A percentile compares a stretch with the other conserved stretches of the same genome.
Conservation (phyloP, 2,329 filamentous ascomycete species). For the Fulvia fulva region DNA sequence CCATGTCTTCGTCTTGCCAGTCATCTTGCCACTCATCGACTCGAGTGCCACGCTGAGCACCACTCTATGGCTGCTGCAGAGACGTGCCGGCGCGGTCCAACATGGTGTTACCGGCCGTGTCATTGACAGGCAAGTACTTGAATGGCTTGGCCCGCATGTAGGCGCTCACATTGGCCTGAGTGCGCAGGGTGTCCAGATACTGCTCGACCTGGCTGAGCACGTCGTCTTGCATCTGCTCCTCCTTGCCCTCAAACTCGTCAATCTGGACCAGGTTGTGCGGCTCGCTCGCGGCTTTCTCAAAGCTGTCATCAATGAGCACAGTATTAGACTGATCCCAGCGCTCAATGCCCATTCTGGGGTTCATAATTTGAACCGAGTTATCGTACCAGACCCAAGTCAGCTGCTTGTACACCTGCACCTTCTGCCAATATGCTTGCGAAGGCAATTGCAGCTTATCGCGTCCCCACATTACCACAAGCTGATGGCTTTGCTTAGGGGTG, state of each 20-base stretch:
- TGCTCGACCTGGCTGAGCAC: slow-evolving; percentile 50
- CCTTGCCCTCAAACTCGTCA: slow-evolving; percentile 65
- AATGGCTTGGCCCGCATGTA: slow-evolving; percentile 22
- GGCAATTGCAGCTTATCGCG: slow-evolving; percentile 72
- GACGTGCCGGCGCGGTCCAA: not conserved
- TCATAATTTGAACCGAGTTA: slow-evolving; percentile 39
- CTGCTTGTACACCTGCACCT: slow-evolving; percentile 87
- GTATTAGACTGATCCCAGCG: slow-evolving; percentile 82
- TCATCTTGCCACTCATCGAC: not conserved
- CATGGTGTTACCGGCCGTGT: not conserved
- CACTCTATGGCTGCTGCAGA: not conserved
- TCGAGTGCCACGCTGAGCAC: not conserved
- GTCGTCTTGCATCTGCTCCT: slow-evolving; percentile 38
- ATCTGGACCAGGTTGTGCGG: slow-evolving; percentile 78
- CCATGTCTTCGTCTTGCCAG: not conserved
- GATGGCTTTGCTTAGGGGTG: slow-evolving; percentile 46
- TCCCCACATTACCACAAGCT: slow-evolving; percentile 69
- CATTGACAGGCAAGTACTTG: not conserved
- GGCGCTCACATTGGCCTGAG: slow-evolving; percentile 51
- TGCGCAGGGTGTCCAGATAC: slow-evolving; percentile 51
- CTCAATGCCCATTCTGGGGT: slow-evolving; percentile 39
- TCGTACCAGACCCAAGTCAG: slow-evolving; percentile 67
- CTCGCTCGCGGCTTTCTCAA: slow-evolving; percentile 74
- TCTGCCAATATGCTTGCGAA: slow-evolving; percentile 58
- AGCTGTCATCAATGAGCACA: slow-evolving; percentile 80